Percentiles rank a stretch among this genome's conserved stretches.
Evolutionary conservation across 2,329 filamentous ascomycete species (phyloP).

Genomic region (Nemania sp.): DNA sequence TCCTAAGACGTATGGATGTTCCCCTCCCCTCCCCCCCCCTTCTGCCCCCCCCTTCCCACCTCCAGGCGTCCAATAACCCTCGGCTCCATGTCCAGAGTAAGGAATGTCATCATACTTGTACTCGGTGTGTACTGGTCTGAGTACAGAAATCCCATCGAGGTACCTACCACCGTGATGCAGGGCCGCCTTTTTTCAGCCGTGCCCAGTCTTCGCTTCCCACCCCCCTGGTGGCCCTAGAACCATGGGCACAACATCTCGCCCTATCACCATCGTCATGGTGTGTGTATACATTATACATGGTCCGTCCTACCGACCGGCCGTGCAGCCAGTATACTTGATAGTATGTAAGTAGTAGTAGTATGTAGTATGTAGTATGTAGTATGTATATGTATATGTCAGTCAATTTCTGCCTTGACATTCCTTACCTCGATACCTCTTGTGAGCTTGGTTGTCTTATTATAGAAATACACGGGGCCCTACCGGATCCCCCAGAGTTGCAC

Average conservation of each 20-base stretch:
- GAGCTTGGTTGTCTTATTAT: constrained; percentile 34
- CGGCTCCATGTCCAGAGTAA: constrained; percentile 22
- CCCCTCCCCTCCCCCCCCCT: neutral
- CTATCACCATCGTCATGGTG: constrained; percentile 26
- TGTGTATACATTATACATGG: constrained; percentile 3
- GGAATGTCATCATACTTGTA: constrained; percentile 30
- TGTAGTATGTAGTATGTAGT: too few relatives aligned
- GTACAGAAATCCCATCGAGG: constrained; percentile 29
- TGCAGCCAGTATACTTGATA: constrained; percentile 8
- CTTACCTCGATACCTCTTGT: constrained; percentile 15
- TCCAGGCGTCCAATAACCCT: constrained; percentile 28
- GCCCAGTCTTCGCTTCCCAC: constrained; percentile 30
- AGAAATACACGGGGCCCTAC: constrained; percentile 25
- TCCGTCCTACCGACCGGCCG: neutral
- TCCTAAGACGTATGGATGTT: constrained; percentile 15
- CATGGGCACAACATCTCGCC: constrained; percentile 15
- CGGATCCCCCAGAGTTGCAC: constrained; percentile 32
- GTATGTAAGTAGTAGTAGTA: neutral
- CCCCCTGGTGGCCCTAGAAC: constrained; percentile 32
- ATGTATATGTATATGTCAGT: constrained; percentile 18
- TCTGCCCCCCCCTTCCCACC: constrained; percentile 11
- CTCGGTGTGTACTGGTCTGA: constrained; percentile 27
- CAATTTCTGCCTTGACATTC: constrained; percentile 32
- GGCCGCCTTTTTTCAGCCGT: constrained; percentile 40
- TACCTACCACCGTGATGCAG: constrained; percentile 32